Evolutionary conservation across 768 basidiomycete species (phyloP), one percentile per base, ranked within the genome.

Genomic region (Lactarius hengduanensis): DNA sequence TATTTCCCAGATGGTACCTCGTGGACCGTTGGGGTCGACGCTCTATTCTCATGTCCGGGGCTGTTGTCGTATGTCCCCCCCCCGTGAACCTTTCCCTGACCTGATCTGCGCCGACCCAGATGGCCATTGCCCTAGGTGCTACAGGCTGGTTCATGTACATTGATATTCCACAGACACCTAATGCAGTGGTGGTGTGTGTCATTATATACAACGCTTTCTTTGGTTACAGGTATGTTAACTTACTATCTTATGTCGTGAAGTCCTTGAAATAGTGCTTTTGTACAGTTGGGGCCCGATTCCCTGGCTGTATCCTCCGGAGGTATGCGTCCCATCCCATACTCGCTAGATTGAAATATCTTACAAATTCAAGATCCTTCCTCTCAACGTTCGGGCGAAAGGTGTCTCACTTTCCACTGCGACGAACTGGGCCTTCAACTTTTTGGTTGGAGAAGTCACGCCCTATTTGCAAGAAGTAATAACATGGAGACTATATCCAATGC

Each of bases 71-170:
- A 73, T 26, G 86, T 78, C 30, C 63, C 34, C 9, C 15, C 57
- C 28, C 32, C 20, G 15, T 15, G 10, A 58, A 7, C 18, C 13
- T 41, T 11, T 57, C 34, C 11, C 40, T 16, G 11, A 62, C 66
- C 63, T 64, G 28, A 55, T 15, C 53, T 38, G 20, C 11, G 45
- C 15, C 43, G 1, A 61, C 28, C 20, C 67, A 94, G 87, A 97
- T 96, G 95, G 90, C 89, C 16, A 75, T 87, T 38, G 82, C 94
- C 0, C 80, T 98, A 16, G 83, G 85, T 15, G 80, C 90, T 26
- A 93, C 91, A 2, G 96, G 95, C 18, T 95, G 88, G 86, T 97
- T 91, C 87, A 92, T 97, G 85, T 92, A 91, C 73, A 83, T 97
- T 41, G 94, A 96, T 73, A 84, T 93, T 38, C 83, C 91, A 1